Conservation (phyloP, 345 rosid genomes). For the Chamaenerion angustifolium region DNA sequence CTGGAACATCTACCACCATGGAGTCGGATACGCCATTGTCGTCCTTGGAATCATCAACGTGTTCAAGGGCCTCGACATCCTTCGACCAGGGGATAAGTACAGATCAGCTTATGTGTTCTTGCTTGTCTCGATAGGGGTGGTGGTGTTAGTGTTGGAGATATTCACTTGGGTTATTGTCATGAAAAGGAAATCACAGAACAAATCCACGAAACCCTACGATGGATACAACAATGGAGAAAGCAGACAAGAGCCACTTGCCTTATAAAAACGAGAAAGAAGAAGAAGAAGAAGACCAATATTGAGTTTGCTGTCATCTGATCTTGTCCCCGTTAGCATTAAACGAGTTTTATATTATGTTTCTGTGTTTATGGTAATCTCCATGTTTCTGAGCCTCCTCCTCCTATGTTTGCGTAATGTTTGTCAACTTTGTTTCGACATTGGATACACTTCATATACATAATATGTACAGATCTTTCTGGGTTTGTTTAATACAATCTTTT, state of each 20-base stretch:
- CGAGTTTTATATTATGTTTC: neutral
- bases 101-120: conserved; percentile 32
- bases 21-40: conserved; percentile 50
- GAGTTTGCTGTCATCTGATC: neutral
- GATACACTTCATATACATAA: too few relatives aligned
- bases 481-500: too few relatives aligned
- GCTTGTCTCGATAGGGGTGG: conserved; percentile 36
- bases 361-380: too few relatives aligned
- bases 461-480: too few relatives aligned
- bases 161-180: conserved; percentile 60
- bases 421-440: too few relatives aligned
- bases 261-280: conserved; percentile 9
- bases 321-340: neutral
- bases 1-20: conserved; percentile 80
- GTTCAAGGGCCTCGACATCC: conserved; percentile 57
- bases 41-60: conserved; percentile 51
- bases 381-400: too few relatives aligned
- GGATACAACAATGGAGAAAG: conserved; percentile 29
- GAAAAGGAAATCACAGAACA: conserved; percentile 26
- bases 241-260: conserved; percentile 16
- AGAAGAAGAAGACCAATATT: neutral
- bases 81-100: conserved; percentile 45
- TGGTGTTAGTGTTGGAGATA: conserved; percentile 47
- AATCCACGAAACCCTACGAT: conserved; percentile 39
- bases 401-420: too few relatives aligned